These are phyloP conservation scores for Pyrus hybrid DNA, from an alignment of 331 rosid species.

Conservation along the genomic window DNA sequence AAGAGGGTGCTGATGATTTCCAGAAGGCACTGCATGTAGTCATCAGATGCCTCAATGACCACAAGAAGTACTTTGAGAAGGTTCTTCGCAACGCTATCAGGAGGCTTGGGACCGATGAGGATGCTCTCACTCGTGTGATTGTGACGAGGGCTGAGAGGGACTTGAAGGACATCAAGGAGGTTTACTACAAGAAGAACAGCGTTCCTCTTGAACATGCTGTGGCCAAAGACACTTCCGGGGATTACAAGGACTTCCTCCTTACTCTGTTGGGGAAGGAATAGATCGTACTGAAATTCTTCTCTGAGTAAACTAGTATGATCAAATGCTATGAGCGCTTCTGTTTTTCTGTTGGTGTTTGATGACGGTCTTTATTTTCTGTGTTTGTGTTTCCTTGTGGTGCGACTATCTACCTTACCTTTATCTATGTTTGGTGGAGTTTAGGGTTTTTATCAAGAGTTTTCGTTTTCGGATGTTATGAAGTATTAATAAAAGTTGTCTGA, in stretches of 20 bases:
- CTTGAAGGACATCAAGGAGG: slow-evolving; percentile 49
- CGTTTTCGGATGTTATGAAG: neutral
- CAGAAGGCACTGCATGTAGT: slow-evolving; percentile 41
- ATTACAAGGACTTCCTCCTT: slow-evolving; percentile 66
- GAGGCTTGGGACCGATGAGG: slow-evolving; percentile 51
- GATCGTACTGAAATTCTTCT: neutral
- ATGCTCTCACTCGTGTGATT: slow-evolving; percentile 65
- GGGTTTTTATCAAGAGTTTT: neutral
- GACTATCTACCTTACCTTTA: neutral
- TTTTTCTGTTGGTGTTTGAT: slow-evolving; percentile 5
- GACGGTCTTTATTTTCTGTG: neutral
- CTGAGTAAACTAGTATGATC: neutral
- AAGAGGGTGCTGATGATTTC: slow-evolving; percentile 36
- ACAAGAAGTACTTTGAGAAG: slow-evolving; percentile 67
- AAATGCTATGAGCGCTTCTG: neutral
- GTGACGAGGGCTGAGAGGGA: slow-evolving; percentile 87
- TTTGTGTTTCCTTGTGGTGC: neutral
- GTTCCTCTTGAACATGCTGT: slow-evolving; percentile 58
- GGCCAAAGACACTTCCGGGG: slow-evolving; percentile 53
- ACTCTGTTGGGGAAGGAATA: slow-evolving; percentile 47
- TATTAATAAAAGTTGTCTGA: neutral
- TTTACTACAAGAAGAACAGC: slow-evolving; percentile 71
- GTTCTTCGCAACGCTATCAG: slow-evolving; percentile 56
- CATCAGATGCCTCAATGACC: slow-evolving; percentile 61
- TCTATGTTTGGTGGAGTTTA: neutral